Conservation (phyloP, 2,329 filamentous ascomycete genomes). For the Scytalidium lignicola region DNA sequence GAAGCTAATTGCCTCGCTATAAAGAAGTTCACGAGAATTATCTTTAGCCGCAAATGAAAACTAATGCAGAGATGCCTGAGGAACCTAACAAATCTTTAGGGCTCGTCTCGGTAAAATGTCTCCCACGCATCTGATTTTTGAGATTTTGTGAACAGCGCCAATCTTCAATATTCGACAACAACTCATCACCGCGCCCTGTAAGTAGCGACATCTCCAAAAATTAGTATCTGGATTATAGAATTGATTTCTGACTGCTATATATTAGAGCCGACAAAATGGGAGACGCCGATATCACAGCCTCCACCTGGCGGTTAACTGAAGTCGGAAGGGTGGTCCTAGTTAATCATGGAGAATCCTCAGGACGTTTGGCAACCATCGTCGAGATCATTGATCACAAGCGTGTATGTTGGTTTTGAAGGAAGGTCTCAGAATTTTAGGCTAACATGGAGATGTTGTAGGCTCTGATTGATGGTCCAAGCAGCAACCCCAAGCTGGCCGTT, state of each 20-base stretch:
- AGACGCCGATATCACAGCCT: slow-evolving; percentile 75
- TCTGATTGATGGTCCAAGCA: slow-evolving; percentile 90
- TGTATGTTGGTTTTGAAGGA: slow-evolving; percentile 60
- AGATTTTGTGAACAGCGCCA: slow-evolving; percentile 12
- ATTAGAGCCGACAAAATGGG: slow-evolving; percentile 67
- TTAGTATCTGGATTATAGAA: not conserved
- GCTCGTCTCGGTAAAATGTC: slow-evolving; percentile 10
- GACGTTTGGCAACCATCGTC: slow-evolving; percentile 89
- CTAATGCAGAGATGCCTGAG: slow-evolving; percentile 13
- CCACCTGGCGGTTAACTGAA: slow-evolving; percentile 94
- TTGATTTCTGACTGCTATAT: slow-evolving; percentile 3
- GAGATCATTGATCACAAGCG: slow-evolving; percentile 99
- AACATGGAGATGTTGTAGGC: slow-evolving; percentile 52
- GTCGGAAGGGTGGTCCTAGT: slow-evolving; percentile 96
- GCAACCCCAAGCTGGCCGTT: slow-evolving; percentile 72
- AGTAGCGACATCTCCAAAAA: slow-evolving; percentile 6
- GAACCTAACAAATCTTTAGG: slow-evolving; percentile 10
- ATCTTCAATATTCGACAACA: slow-evolving; percentile 19
- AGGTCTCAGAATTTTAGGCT: slow-evolving; percentile 1
- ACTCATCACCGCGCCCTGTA: slow-evolving; percentile 26
- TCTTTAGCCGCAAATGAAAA: not conserved
- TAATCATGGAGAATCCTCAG: slow-evolving; percentile 71
- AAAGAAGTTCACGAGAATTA: no score
- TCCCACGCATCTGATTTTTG: slow-evolving; percentile 12
- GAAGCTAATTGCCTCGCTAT: not conserved